Conservation (phyloP, 1,284 basidiomycete species). For the Microstroma glucosiphilum region DNA sequence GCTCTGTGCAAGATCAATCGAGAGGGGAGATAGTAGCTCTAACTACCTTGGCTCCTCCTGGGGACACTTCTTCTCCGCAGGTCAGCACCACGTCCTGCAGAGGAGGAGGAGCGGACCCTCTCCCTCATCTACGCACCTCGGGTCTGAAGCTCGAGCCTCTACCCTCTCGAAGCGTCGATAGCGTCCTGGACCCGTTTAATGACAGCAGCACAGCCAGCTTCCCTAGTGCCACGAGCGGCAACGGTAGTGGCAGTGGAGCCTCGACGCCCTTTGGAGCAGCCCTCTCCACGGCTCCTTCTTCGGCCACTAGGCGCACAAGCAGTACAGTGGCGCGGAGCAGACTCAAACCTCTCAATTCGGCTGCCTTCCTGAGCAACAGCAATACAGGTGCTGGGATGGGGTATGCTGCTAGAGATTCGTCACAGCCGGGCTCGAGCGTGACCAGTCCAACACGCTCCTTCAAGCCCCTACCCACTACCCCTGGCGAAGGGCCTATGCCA, state of each 20-base stretch:
- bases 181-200: not conserved
- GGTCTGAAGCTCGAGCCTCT: not conserved
- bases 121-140: not conserved
- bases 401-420: no score
- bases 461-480: no score
- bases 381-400: no score
- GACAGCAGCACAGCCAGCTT: no score
- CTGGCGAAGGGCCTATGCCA: no score
- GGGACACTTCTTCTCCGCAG: not conserved
- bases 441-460: no score
- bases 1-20: no score
- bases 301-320: not conserved
- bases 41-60: not conserved
- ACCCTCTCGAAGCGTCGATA: not conserved
- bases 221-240: not conserved
- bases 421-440: no score
- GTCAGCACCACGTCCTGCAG: no score
- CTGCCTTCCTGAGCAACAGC: not conserved
- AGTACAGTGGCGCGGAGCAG: not conserved
- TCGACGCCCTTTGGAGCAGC: not conserved
- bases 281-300: not conserved
- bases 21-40: no score
- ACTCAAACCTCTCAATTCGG: not conserved
- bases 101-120: no score
- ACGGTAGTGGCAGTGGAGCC: not conserved